Evolutionary conservation across 2,329 filamentous ascomycete genomes (phyloP), one percentile per base, ranked within the genome.

Genomic region (Penicillium palitans): DNA sequence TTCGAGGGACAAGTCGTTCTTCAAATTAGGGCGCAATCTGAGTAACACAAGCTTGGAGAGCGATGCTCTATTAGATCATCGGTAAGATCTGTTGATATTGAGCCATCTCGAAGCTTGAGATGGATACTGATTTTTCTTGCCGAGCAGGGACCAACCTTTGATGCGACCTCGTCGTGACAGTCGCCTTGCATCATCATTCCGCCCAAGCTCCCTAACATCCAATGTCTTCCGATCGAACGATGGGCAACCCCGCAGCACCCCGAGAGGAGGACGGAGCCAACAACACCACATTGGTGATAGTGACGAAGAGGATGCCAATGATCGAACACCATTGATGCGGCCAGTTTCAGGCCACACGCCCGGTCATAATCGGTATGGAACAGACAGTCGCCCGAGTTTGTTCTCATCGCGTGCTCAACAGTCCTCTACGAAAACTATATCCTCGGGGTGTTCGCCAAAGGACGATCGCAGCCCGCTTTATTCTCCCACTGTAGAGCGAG

Each of bases 11-110:
- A 56, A 61, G 53, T 79, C 79, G 59, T 84, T 86, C 70, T 87
- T 87, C 70, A 78, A 81, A 41, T 69, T 84, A 52, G 70, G 79
- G 8, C 76, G 79, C 45, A 91, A 90, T 71, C 71, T 87, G 62
- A 98, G 93, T 77, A 87, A 84, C 67, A 92, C 90, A 0, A 98
- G 93, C 74, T 79, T 98, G 62, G 93, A 97, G 66, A 97, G 92
- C 73, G 89, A 96, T 71, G 88, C 86, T 8, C 79, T 98, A 65
- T 79, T 98, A 19, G 93, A 98, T 75, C 93, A 98, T 75, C 85
- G 91, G 87, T 90, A 77, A 61, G 78, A 62, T 48, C 46, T 55
- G 21, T 24, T 35, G 24, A 15, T n/a, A 45, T 49, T 35, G 51
- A 44, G 29, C 33, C 24, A 40, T 41, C 25, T 21, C n/a, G 7